Percentiles rank a stretch among this genome's conserved stretches.
Evolutionary conservation across 768 basidiomycete species (phyloP).

Genomic region (Calocera cornea): DNA sequence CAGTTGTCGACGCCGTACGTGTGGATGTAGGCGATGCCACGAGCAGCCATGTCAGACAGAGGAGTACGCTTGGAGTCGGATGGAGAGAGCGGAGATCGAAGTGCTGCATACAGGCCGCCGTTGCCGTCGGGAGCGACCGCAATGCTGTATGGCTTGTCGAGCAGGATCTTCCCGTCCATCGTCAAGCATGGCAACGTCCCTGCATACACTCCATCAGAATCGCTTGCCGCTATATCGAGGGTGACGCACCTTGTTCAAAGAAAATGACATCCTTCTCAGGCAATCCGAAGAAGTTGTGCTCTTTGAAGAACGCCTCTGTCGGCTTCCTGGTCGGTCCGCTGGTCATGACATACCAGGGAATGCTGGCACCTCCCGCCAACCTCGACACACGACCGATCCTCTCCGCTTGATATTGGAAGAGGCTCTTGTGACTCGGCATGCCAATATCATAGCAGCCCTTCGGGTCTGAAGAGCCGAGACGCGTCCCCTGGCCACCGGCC

Average conservation of each 20-base stretch:
- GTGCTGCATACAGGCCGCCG: conserved; percentile 91
- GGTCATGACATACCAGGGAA: conserved; percentile 99
- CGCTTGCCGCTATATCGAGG: neutral
- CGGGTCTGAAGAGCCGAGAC: conserved; percentile 80
- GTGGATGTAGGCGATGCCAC: conserved; percentile 77
- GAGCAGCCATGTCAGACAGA: conserved; percentile 63
- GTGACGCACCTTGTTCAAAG: conserved; percentile 80
- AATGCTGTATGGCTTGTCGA: conserved; percentile 61
- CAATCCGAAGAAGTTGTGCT: conserved; percentile 71
- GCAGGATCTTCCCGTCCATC: conserved; percentile 83
- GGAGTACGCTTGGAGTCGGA: conserved; percentile 53
- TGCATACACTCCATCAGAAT: conserved; percentile 23
- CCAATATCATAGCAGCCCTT: conserved; percentile 99
- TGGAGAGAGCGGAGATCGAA: conserved; percentile 57
- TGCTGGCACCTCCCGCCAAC: conserved; percentile 45
- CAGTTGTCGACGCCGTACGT: conserved; percentile 98
- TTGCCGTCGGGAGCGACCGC: conserved; percentile 98
- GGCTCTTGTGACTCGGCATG: conserved; percentile 78
- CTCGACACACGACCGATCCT: conserved; percentile 66
- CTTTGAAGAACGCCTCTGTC: conserved; percentile 73
- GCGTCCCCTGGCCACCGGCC: conserved; percentile 96
- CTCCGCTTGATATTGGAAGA: conserved; percentile 98
- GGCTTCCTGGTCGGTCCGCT: conserved; percentile 84
- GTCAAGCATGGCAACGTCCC: conserved; percentile 92
- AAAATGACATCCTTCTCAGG: conserved; percentile 66